Evolutionary conservation across 2,329 filamentous ascomycete genomes (phyloP).

Genomic region (Alternaria panax): DNA sequence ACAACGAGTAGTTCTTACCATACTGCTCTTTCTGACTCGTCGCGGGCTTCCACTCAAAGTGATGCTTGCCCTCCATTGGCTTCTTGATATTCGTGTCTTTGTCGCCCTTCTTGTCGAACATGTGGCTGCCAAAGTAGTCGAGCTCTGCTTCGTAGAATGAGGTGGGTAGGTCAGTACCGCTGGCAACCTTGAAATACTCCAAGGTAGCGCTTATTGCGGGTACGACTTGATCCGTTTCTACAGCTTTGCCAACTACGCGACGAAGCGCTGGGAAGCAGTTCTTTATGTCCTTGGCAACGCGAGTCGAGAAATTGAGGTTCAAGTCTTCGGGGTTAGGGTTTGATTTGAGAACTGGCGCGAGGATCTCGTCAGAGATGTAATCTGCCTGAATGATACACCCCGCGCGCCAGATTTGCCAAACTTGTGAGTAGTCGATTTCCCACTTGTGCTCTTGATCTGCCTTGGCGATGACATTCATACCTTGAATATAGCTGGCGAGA

Average conservation of each 20-base stretch:
- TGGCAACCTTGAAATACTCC: conserved; percentile 72
- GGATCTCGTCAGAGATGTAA: conserved; percentile 65
- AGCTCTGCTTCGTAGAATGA: conserved; percentile 75
- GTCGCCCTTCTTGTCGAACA: conserved; percentile 67
- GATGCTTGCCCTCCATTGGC: conserved; percentile 65
- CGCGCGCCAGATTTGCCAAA: conserved; percentile 70
- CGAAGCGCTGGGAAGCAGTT: conserved; percentile 62
- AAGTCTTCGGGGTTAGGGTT: conserved; percentile 54
- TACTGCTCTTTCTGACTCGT: conserved; percentile 33
- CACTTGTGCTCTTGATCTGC: conserved; percentile 67
- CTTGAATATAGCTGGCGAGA: conserved; percentile 69
- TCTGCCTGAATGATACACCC: conserved; percentile 77
- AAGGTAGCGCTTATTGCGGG: conserved; percentile 68
- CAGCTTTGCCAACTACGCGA: conserved; percentile 61
- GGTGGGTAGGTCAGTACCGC: conserved; percentile 67
- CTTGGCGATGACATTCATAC: conserved; percentile 68
- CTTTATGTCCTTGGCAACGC: conserved; percentile 63
- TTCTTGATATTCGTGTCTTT: conserved; percentile 54
- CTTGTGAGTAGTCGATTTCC: conserved; percentile 61
- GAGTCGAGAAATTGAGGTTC: conserved; percentile 51
- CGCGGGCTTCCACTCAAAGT: conserved; percentile 68
- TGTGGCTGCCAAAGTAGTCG: conserved; percentile 74
- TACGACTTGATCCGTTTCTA: conserved; percentile 66
- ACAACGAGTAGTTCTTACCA: conserved; percentile 22
- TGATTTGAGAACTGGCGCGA: conserved; percentile 57